These are phyloP conservation scores for Fulvia fulva DNA, from an alignment of 2,329 filamentous ascomycete species.

Conservation along the genomic window DNA sequence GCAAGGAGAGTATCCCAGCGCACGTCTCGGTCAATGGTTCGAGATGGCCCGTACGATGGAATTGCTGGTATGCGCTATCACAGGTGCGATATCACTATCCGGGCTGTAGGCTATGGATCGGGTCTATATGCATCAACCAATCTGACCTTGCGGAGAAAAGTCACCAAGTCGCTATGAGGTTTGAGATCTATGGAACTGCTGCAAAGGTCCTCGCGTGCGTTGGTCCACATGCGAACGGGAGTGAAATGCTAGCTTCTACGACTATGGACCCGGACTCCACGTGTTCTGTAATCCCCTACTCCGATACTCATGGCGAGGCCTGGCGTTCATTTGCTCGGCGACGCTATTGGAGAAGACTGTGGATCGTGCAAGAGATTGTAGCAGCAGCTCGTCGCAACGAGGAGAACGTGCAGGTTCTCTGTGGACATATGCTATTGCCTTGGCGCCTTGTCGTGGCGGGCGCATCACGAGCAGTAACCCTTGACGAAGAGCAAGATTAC, in stretches of 20 bases:
- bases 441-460: not conserved
- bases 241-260: not conserved
- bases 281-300: not conserved
- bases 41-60: not conserved
- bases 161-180: slow-evolving; percentile 3
- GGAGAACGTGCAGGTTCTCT: not conserved
- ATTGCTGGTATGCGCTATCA: slow-evolving; percentile 2
- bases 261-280: no score
- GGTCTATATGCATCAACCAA: slow-evolving; percentile 6
- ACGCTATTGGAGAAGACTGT: not conserved
- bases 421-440: not conserved
- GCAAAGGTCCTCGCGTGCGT: not conserved
- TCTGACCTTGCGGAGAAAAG: slow-evolving; percentile 2
- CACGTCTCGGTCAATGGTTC: not conserved
- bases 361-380: not conserved
- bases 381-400: not conserved
- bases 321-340: not conserved
- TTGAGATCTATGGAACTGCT: not conserved
- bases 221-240: not conserved
- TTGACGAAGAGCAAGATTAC: no score
- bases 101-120: not conserved
- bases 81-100: not conserved
- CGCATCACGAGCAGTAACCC: not conserved
- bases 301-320: not conserved
- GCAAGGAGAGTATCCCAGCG: not conserved